Evolutionary conservation across 1,139 yeast genomes (phyloP).

Genomic region (Suhomyces anneliseae): DNA sequence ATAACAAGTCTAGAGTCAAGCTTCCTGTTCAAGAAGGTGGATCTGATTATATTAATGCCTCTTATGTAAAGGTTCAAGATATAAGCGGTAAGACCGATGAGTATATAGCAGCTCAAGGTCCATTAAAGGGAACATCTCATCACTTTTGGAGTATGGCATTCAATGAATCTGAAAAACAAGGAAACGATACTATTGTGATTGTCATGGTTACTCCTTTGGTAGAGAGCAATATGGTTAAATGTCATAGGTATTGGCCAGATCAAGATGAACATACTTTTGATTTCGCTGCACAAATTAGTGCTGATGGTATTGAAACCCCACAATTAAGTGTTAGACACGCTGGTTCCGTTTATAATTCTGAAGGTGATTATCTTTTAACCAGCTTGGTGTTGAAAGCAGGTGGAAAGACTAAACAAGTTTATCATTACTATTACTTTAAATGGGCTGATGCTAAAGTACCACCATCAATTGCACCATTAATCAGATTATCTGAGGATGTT

Average conservation of each 20-base stretch:
- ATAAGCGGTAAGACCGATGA: slow-evolving; percentile 7
- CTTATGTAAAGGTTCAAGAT: slow-evolving; percentile 27
- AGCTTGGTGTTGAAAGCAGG: slow-evolving; percentile 25
- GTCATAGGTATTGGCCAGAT: slow-evolving; percentile 75
- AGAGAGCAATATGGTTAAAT: slow-evolving; percentile 63
- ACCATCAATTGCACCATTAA: slow-evolving; percentile 39
- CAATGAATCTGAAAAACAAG: slow-evolving; percentile 39
- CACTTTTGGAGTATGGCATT: slow-evolving; percentile 90
- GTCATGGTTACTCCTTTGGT: slow-evolving; percentile 85
- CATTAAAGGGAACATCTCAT: slow-evolving; percentile 55
- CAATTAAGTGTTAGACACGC: slow-evolving; percentile 22
- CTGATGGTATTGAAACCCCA: slow-evolving; percentile 27
- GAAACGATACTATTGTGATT: slow-evolving; percentile 50
- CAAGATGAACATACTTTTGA: slow-evolving; percentile 19
- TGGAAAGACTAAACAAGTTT: slow-evolving; percentile 37
- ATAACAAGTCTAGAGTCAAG: slow-evolving; percentile 37
- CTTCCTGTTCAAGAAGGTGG: slow-evolving; percentile 23
- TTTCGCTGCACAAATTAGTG: slow-evolving; percentile 16
- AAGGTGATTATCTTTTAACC: slow-evolving; percentile 31
- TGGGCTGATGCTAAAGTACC: slow-evolving; percentile 63
- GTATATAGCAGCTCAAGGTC: slow-evolving; percentile 58
- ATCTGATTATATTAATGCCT: slow-evolving; percentile 46
- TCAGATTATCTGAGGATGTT: slow-evolving; percentile 28
- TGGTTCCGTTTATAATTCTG: slow-evolving; percentile 17
- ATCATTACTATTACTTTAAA: slow-evolving; percentile 52